phyloP scores from a whole-genome alignment of 2,329 filamentous ascomycete species.

The Beauveria australis region DNA sequence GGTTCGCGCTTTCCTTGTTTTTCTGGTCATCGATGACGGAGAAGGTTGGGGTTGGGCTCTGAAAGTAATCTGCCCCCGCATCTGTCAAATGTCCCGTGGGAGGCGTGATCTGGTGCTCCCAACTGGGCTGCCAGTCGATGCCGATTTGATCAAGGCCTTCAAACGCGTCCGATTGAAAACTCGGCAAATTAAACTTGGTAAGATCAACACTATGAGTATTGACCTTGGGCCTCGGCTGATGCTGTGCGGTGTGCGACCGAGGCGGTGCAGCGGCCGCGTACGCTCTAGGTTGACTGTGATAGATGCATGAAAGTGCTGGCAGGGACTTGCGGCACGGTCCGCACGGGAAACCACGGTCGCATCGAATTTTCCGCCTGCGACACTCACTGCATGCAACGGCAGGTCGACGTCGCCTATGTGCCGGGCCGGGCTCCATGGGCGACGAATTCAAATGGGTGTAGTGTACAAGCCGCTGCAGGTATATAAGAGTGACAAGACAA shows the following conservation, averaged over 20 bases:
- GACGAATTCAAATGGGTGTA: not conserved
- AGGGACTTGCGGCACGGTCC: conserved; percentile 14
- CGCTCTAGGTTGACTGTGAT: conserved; percentile 10
- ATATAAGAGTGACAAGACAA: not conserved
- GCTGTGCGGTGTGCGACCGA: not conserved
- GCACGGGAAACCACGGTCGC: conserved; percentile 14
- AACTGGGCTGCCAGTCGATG: not conserved
- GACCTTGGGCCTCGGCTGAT: not conserved
- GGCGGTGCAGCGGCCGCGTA: not conserved
- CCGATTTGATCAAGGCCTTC: not conserved
- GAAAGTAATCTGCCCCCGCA: not conserved
- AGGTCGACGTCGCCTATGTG: conserved; percentile 13
- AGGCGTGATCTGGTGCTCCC: not conserved
- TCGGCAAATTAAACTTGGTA: not conserved
- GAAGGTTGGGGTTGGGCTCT: not conserved
- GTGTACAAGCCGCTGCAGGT: not conserved
- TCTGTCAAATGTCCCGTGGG: not conserved
- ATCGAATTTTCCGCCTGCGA: conserved; percentile 14
- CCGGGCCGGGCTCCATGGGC: conserved; percentile 13
- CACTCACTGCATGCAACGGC: conserved; percentile 15
- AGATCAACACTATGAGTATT: not conserved
- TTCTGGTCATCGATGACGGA: not conserved
- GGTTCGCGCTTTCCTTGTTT: not conserved
- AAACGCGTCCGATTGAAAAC: not conserved
- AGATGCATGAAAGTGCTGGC: conserved; percentile 13